Percentiles rank a stretch among this genome's conserved stretches.
These are phyloP conservation scores for Trichoderma orchidacearum DNA, from an alignment of 495 filamentous ascomycete genomes.

Conservation along the genomic window DNA sequence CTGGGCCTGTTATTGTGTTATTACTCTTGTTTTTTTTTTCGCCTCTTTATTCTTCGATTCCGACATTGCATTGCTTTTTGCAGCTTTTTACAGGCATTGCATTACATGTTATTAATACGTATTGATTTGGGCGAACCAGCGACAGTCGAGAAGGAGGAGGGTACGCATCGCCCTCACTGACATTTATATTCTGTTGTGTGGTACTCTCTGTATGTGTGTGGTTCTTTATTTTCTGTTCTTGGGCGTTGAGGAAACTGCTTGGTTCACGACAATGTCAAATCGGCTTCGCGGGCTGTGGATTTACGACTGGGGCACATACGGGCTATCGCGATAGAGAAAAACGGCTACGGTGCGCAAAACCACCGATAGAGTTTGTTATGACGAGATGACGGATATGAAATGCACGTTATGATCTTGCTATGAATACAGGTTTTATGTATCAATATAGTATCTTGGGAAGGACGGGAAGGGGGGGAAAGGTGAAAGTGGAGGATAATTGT, in stretches of 20 bases:
- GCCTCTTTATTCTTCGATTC: neutral
- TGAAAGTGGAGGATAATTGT: neutral
- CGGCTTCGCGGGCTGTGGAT: neutral
- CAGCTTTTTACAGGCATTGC: neutral
- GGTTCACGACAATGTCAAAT: neutral
- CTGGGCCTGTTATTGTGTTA: neutral
- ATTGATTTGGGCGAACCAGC: neutral
- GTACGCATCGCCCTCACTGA: too few species aligned
- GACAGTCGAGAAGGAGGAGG: too few species aligned
- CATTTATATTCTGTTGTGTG: too few species aligned
- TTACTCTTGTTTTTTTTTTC: neutral
- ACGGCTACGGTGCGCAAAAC: neutral
- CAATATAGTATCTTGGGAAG: neutral
- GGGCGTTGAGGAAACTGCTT: neutral
- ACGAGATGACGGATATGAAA: neutral
- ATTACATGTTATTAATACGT: neutral
- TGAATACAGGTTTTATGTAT: neutral
- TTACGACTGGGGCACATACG: neutral
- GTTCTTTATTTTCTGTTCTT: neutral
- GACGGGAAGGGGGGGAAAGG: neutral
- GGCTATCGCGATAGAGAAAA: slow-evolving; percentile 2
- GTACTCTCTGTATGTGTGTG: too few species aligned
- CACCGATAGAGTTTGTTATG: neutral
- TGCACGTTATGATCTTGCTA: neutral
- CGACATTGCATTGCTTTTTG: neutral